These are phyloP conservation scores for Citrus glauca DNA, from an alignment of 345 rosid species.

Conservation along the genomic window DNA sequence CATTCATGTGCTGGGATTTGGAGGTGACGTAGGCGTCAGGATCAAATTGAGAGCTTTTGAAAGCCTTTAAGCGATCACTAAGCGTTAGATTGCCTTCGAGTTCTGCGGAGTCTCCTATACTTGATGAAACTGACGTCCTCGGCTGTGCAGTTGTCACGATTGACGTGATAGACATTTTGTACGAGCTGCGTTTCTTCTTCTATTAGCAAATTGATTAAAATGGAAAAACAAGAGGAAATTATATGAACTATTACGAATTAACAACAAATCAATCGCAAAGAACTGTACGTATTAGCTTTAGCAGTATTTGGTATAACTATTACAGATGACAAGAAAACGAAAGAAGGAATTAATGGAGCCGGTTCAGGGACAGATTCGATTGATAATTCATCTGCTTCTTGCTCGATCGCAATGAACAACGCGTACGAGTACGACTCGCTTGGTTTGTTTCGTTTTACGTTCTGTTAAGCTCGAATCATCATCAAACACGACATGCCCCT, in stretches of 20 bases:
- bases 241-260: background rate
- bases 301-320: too few species aligned
- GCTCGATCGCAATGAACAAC: too few species aligned
- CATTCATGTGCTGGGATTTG: slow-evolving; percentile 73
- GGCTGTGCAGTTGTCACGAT: background rate
- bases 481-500: too few species aligned
- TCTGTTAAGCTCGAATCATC: background rate
- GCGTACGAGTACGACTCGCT: slow-evolving; percentile 19
- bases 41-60: slow-evolving; percentile 70
- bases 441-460: slow-evolving; percentile 16
- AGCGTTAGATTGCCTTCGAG: slow-evolving; percentile 62
- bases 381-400: background rate
- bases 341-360: background rate
- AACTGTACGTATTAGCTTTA: background rate
- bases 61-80: slow-evolving; percentile 69
- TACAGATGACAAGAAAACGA: slow-evolving; percentile 5
- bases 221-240: background rate
- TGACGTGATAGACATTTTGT: background rate
- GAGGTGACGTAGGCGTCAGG: slow-evolving; percentile 60
- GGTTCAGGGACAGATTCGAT: background rate
- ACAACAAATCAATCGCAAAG: background rate
- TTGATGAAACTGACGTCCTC: slow-evolving; percentile 36
- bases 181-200: slow-evolving; percentile 10
- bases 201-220: background rate
- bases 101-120: slow-evolving; percentile 63